Conservation (phyloP, 345 rosid species). For the Lenwebbia sp. region DNA sequence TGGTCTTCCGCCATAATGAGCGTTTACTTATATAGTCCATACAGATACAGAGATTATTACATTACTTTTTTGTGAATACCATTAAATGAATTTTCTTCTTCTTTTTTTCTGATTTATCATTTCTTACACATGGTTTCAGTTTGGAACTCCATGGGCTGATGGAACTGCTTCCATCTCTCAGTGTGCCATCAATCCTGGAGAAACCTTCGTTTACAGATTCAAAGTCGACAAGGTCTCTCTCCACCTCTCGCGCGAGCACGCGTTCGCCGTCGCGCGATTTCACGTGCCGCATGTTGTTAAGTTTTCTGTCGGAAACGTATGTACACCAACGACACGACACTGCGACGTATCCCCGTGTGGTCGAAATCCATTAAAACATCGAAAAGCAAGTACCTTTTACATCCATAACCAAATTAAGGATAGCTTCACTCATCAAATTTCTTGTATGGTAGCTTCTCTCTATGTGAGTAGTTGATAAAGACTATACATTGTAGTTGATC, state of each 20-base stretch:
- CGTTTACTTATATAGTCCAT: not conserved
- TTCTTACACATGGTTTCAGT: conserved; percentile 8
- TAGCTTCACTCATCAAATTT: not conserved
- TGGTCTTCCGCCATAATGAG: not conserved
- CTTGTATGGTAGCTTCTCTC: too few relatives aligned
- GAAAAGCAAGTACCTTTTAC: not conserved
- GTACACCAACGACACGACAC: not conserved
- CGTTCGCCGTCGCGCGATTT: not conserved
- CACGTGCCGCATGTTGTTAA: not conserved
- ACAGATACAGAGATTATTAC: too few relatives aligned
- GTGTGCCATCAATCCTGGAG: conserved; percentile 70
- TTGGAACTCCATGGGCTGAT: conserved; percentile 86
- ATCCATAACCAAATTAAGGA: not conserved
- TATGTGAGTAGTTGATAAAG: too few relatives aligned
- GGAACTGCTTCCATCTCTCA: conserved; percentile 80
- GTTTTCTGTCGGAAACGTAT: not conserved
- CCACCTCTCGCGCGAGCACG: not conserved
- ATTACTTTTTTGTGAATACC: not conserved
- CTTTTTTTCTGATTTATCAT: not conserved
- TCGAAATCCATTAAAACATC: not conserved
- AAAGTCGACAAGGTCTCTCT: conserved; percentile 45
- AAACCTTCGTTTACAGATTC: conserved; percentile 67
- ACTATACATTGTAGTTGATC: not conserved
- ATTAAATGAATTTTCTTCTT: not conserved
- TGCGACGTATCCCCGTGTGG: not conserved